These are phyloP conservation scores for Aspergillus sp. DNA, from an alignment of 2,329 filamentous ascomycete species.

Conservation along the genomic window DNA sequence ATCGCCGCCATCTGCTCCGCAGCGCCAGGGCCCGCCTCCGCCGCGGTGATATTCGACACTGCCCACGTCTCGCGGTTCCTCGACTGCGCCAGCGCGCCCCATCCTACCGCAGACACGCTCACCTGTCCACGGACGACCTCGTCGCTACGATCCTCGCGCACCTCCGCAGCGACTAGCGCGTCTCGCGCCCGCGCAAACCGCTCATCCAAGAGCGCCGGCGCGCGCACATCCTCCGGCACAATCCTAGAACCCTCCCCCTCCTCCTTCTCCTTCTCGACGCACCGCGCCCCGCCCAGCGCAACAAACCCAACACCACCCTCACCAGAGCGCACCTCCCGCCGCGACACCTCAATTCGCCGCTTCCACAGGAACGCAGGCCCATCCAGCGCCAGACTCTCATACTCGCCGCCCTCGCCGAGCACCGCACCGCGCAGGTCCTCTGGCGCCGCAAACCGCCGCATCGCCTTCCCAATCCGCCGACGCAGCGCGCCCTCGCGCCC, in stretches of 20 bases:
- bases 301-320: constrained; percentile 54
- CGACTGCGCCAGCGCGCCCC: constrained; percentile 17
- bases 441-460: constrained; percentile 56
- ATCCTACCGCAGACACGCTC: constrained; percentile 8
- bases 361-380: constrained; percentile 74
- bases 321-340: constrained; percentile 74
- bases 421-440: constrained; percentile 65
- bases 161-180: constrained; percentile 8
- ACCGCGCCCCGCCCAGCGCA: constrained; percentile 34
- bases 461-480: constrained; percentile 47
- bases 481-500: constrained; percentile 44
- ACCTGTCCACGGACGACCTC: background rate
- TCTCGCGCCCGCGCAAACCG: constrained; percentile 51
- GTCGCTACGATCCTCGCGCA: background rate
- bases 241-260: constrained; percentile 11
- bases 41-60: constrained; percentile 38
- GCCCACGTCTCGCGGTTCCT: constrained; percentile 28
- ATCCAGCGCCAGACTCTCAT: constrained; percentile 85
- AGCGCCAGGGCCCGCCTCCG: constrained; percentile 37
- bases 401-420: constrained; percentile 91
- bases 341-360: constrained; percentile 70
- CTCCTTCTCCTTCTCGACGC: background rate
- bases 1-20: constrained; percentile 39
- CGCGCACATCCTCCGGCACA: constrained; percentile 31
- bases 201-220: constrained; percentile 65